Conservation (phyloP, 1,284 basidiomycete genomes). For the Somion occarium region DNA sequence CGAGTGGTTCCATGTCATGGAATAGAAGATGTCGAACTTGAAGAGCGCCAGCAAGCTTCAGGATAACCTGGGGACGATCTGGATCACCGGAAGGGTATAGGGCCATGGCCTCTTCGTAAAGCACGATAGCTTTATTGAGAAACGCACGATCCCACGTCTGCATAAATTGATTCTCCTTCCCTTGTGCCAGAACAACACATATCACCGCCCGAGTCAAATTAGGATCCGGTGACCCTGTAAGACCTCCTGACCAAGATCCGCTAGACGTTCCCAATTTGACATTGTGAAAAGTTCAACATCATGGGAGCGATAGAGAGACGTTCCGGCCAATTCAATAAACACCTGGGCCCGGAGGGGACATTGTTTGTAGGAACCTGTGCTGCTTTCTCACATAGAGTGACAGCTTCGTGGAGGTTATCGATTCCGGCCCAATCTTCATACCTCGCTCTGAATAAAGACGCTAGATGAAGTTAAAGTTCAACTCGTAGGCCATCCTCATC, state of each 20-base stretch:
- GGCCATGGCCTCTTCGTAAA: not conserved
- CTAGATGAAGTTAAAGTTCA: not conserved
- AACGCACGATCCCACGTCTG: not conserved
- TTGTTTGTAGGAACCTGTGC: not conserved
- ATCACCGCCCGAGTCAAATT: not conserved
- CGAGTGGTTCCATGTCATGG: not conserved
- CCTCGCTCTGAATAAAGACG: not conserved
- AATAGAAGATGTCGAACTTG: not conserved
- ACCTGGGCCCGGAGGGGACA: not conserved
- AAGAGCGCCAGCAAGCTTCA: conserved; percentile 1
- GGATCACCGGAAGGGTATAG: not conserved
- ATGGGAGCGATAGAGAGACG: not conserved
- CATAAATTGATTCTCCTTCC: conserved; percentile 1
- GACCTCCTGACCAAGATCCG: not conserved
- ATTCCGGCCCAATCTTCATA: not conserved
- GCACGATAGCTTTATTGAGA: not conserved
- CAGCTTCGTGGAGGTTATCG: not conserved
- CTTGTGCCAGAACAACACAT: not conserved
- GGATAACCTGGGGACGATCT: not conserved
- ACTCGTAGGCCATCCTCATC: not conserved
- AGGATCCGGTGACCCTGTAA: not conserved
- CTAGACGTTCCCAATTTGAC: conserved; percentile 1
- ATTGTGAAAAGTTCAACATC: not conserved
- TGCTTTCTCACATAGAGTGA: not conserved
- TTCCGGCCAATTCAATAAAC: not conserved